phyloP scores from a whole-genome alignment of 768 basidiomycete genomes.

The Russula griseocarnosa region DNA sequence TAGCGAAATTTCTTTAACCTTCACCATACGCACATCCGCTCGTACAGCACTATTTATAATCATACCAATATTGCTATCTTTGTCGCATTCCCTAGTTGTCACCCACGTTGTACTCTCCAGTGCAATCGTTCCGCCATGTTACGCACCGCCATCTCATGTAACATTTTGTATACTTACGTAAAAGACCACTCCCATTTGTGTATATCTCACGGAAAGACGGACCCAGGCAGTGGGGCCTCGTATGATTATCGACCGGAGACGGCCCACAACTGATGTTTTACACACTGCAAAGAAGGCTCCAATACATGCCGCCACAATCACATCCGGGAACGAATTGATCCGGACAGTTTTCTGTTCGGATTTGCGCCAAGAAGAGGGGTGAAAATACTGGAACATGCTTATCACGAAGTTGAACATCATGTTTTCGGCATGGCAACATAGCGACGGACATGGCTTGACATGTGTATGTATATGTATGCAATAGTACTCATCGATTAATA shows the following conservation, averaged over 20 bases:
- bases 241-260: background rate
- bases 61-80: slow-evolving; percentile 16
- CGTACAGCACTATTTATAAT: slow-evolving; percentile 27
- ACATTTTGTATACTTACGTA: slow-evolving; percentile 19
- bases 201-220: slow-evolving; percentile 15
- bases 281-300: slow-evolving; percentile 1
- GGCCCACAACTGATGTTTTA: background rate
- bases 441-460: slow-evolving; percentile 21
- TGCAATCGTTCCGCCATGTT: background rate
- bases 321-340: slow-evolving; percentile 3
- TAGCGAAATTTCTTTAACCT: background rate
- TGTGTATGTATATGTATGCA: slow-evolving; percentile 17
- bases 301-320: slow-evolving; percentile 23
- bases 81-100: slow-evolving; percentile 5
- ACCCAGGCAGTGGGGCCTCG: background rate
- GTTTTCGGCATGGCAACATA: slow-evolving; percentile 30
- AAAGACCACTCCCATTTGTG: slow-evolving; percentile 3
- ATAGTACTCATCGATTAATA: slow-evolving; percentile 1
- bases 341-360: slow-evolving; percentile 12
- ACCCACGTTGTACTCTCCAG: slow-evolving; percentile 2
- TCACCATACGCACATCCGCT: slow-evolving; percentile 22
- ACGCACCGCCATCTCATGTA: slow-evolving; percentile 3
- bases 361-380: slow-evolving; percentile 15
- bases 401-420: slow-evolving; percentile 28
- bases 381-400: slow-evolving; percentile 21